phyloP scores from a whole-genome alignment of 148 eudicot genomes.

The Persicaria maculosa region DNA sequence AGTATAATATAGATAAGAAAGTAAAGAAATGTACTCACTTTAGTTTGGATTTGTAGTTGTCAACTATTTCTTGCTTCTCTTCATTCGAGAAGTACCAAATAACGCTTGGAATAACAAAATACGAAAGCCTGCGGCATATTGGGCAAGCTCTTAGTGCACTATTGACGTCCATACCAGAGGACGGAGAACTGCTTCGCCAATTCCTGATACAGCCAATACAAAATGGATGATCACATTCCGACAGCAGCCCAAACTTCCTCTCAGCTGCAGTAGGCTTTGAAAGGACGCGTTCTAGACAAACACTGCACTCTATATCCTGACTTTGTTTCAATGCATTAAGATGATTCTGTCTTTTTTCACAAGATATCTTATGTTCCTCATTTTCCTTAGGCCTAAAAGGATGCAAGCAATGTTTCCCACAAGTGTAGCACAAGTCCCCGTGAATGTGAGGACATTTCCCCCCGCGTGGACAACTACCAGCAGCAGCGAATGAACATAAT shows the following conservation, averaged over 20 bases:
- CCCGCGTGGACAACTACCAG: constrained; percentile 82
- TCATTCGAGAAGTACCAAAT: constrained; percentile 80
- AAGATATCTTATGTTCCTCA: constrained; percentile 60
- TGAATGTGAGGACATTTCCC: constrained; percentile 84
- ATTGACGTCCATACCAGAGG: constrained; percentile 93
- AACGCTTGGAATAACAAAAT: constrained; percentile 96
- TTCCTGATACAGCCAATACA: constrained; percentile 82
- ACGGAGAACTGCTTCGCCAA: constrained; percentile 78
- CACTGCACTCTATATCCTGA: constrained; percentile 95
- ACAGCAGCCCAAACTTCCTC: constrained; percentile 84
- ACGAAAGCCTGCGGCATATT: constrained; percentile 87
- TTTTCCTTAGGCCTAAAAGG: constrained; percentile 77
- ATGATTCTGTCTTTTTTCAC: constrained; percentile 54
- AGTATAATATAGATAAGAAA: neutral
- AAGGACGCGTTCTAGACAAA: constrained; percentile 91
- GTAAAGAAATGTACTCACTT: constrained; percentile 33
- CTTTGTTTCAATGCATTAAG: constrained; percentile 48
- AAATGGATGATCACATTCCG: constrained; percentile 95
- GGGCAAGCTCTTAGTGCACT: constrained; percentile 93
- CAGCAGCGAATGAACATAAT: constrained; percentile 83
- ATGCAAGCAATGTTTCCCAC: constrained; percentile 80
- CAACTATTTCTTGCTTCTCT: constrained; percentile 74
- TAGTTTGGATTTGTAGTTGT: constrained; percentile 77
- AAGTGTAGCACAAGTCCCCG: constrained; percentile 74
- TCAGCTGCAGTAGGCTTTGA: constrained; percentile 56